phyloP scores from a whole-genome alignment of 139 green algal species.

The Coccomyxa sp. region DNA sequence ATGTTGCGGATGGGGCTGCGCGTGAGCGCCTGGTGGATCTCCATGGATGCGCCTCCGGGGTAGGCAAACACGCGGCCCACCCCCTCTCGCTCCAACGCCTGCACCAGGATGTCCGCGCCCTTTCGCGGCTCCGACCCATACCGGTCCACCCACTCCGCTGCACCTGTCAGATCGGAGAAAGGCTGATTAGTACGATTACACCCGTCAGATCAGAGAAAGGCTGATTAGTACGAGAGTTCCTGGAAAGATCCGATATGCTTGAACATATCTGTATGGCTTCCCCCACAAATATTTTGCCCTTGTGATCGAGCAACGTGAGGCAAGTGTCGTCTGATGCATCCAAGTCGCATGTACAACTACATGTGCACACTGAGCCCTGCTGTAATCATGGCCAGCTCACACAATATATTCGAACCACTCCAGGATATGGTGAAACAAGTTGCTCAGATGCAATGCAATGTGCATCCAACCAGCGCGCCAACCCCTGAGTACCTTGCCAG shows the following conservation, averaged over 20 bases:
- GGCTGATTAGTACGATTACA: background rate
- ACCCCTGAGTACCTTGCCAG: too few species aligned
- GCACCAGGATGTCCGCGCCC: slow-evolving; percentile 96
- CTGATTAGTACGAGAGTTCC: background rate
- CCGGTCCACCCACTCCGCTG: slow-evolving; percentile 73
- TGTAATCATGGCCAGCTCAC: background rate
- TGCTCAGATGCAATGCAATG: background rate
- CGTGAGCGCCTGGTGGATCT: slow-evolving; percentile 99
- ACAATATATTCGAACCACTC: background rate
- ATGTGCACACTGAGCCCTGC: background rate
- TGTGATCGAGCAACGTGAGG: background rate
- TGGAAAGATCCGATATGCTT: background rate
- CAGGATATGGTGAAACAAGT: background rate
- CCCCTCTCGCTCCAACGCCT: slow-evolving; percentile 90
- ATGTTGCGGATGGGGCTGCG: slow-evolving; percentile 89
- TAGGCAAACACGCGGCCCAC: slow-evolving; percentile 78
- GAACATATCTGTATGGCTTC: background rate
- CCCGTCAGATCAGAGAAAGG: background rate
- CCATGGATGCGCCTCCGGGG: slow-evolving; percentile 94
- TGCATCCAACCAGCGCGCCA: background rate
- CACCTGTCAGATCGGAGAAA: background rate
- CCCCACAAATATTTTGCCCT: too few species aligned
- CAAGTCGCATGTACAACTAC: too few species aligned
- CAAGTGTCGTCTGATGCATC: too few species aligned
- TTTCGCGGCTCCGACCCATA: slow-evolving; percentile 84